Evolutionary conservation across 2,329 filamentous ascomycete species (phyloP).

Genomic region (Colletotrichum zoysiae): DNA sequence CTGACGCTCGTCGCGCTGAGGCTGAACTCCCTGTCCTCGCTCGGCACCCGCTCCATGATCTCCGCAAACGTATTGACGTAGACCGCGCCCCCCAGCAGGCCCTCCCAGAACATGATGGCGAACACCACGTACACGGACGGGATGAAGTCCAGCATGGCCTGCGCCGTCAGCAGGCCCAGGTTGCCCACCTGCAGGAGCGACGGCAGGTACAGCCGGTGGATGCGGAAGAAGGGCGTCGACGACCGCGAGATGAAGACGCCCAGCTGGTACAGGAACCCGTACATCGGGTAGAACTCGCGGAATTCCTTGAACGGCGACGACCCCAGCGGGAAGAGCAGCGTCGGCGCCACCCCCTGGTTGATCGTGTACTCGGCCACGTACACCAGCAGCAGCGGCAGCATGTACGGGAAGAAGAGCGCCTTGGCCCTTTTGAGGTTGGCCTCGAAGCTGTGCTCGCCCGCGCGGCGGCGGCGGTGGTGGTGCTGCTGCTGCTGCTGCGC

Average conservation of each 20-base stretch:
- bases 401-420: conserved; percentile 81
- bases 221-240: conserved; percentile 86
- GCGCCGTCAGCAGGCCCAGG: conserved; percentile 77
- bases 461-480: conserved; percentile 42
- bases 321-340: conserved; percentile 84
- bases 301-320: conserved; percentile 83
- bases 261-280: conserved; percentile 93
- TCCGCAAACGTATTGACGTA: conserved; percentile 98
- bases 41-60: conserved; percentile 85
- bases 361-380: conserved; percentile 98
- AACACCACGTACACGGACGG: conserved; percentile 91
- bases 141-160: conserved; percentile 84
- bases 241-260: conserved; percentile 96
- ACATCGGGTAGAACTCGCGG: conserved; percentile 93
- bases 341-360: conserved; percentile 93
- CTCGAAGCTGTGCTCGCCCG: conserved; percentile 50
- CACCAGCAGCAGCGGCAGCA: conserved; percentile 91
- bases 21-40: conserved; percentile 89
- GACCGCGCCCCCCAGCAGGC: conserved; percentile 87
- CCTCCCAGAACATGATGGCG: conserved; percentile 91
- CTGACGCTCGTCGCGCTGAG: conserved; percentile 91
- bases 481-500: conserved; percentile 46
- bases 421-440: conserved; percentile 74
- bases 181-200: conserved; percentile 87
- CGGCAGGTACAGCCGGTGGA: conserved; percentile 84